These are phyloP conservation scores for Perkinsus chesapeaki DNA, from an alignment of 169 alveolate species.

Conservation along the genomic window DNA sequence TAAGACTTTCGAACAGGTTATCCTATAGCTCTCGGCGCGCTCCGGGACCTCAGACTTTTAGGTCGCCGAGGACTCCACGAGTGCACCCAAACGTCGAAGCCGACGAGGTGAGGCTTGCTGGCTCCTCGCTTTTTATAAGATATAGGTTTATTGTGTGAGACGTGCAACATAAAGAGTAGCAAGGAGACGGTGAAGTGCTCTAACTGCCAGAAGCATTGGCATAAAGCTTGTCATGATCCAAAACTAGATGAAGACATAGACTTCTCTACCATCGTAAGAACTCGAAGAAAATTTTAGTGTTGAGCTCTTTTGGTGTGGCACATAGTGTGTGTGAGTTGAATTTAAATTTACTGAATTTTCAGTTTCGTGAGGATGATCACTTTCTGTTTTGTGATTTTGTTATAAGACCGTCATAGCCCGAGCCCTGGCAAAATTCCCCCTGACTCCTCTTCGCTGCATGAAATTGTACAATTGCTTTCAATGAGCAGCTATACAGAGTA, in stretches of 20 bases:
- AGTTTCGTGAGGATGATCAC: too few species aligned
- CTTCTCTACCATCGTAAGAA: background rate
- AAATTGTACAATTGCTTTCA: background rate
- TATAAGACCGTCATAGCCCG: too few species aligned
- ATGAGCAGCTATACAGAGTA: too few species aligned
- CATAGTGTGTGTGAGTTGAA: too few species aligned
- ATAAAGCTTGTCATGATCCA: background rate
- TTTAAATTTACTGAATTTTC: too few species aligned
- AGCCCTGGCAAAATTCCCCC: too few species aligned
- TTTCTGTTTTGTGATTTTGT: too few species aligned
- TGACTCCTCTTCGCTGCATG: too few species aligned
- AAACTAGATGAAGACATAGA: background rate
- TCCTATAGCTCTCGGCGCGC: background rate
- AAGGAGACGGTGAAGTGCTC: background rate
- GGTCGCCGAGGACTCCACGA: background rate
- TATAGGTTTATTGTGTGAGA: background rate
- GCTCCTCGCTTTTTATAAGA: background rate
- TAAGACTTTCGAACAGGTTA: background rate
- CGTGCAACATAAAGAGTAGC: background rate
- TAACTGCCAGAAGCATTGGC: background rate
- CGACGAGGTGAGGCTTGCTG: background rate
- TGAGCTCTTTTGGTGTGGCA: too few species aligned
- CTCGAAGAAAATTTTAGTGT: too few species aligned
- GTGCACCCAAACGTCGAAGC: background rate
- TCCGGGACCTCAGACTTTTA: background rate